Evolutionary conservation across 306 rosid species (phyloP).

Genomic region (Adenanthera pavonina): DNA sequence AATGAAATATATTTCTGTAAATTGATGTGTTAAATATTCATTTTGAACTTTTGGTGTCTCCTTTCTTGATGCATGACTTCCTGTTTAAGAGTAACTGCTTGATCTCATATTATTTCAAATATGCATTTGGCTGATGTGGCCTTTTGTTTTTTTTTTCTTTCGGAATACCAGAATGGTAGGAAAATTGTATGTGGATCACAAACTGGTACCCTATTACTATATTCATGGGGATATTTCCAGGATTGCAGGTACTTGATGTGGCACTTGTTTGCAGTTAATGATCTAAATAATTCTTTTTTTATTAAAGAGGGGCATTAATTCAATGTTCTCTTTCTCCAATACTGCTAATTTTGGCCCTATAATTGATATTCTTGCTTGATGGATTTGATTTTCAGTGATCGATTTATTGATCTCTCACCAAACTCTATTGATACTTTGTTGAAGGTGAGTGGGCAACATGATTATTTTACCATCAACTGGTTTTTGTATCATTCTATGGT

Average conservation of each 20-base stretch:
- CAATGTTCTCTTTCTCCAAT: neutral
- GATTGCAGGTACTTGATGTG: conserved; percentile 74
- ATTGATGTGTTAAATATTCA: neutral
- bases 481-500: conserved; percentile 9
- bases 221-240: conserved; percentile 92
- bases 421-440: conserved; percentile 80
- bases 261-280: conserved; percentile 22
- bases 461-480: conserved; percentile 18
- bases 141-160: neutral
- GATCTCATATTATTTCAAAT: neutral
- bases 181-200: conserved; percentile 92
- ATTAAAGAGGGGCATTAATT: conserved; percentile 2
- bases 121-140: conserved; percentile 4
- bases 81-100: neutral
- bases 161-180: conserved; percentile 72
- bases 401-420: conserved; percentile 76
- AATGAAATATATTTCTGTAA: neutral
- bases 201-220: conserved; percentile 70
- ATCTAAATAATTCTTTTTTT: conserved; percentile 8
- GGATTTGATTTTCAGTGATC: conserved; percentile 66
- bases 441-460: conserved; percentile 62
- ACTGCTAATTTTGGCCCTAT: conserved; percentile 4
- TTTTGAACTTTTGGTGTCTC: neutral
- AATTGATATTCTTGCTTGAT: conserved; percentile 18
- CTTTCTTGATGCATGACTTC: neutral